Evolutionary conservation across 2,329 filamentous ascomycete genomes (phyloP).

Genomic region (Trichoderma semiorbis): DNA sequence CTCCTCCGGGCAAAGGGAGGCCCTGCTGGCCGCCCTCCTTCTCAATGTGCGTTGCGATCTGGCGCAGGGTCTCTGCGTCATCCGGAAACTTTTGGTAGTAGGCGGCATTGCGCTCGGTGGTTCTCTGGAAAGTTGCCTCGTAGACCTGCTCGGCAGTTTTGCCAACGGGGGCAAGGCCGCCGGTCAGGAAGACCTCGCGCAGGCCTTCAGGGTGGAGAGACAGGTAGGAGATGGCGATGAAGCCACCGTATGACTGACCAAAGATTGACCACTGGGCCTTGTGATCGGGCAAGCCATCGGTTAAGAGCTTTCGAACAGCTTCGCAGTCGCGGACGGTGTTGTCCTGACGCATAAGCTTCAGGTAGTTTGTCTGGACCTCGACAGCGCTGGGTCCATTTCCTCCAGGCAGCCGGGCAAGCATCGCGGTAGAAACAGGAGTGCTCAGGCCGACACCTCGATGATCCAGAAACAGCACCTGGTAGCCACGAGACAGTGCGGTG

Average conservation of each 20-base stretch:
- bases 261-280: conserved; percentile 80
- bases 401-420: conserved; percentile 54
- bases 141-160: conserved; percentile 73
- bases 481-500: conserved; percentile 71
- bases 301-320: conserved; percentile 74
- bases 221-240: conserved; percentile 79
- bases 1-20: conserved; percentile 67
- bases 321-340: conserved; percentile 88
- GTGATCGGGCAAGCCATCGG: conserved; percentile 62
- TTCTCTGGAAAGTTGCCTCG: conserved; percentile 63
- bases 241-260: conserved; percentile 90
- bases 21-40: conserved; percentile 44
- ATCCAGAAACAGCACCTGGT: conserved; percentile 83
- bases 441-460: conserved; percentile 87
- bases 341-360: conserved; percentile 83
- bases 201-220: conserved; percentile 75
- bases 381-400: conserved; percentile 42
- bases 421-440: conserved; percentile 71
- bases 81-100: conserved; percentile 87
- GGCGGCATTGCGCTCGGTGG: conserved; percentile 66
- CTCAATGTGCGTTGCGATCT: conserved; percentile 62
- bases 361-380: conserved; percentile 70
- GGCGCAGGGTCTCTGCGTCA: conserved; percentile 65
- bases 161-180: conserved; percentile 76
- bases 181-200: conserved; percentile 78